phyloP scores from a whole-genome alignment of 192 early-diverging fungal genomes.

The Piromyces sp. region DNA sequence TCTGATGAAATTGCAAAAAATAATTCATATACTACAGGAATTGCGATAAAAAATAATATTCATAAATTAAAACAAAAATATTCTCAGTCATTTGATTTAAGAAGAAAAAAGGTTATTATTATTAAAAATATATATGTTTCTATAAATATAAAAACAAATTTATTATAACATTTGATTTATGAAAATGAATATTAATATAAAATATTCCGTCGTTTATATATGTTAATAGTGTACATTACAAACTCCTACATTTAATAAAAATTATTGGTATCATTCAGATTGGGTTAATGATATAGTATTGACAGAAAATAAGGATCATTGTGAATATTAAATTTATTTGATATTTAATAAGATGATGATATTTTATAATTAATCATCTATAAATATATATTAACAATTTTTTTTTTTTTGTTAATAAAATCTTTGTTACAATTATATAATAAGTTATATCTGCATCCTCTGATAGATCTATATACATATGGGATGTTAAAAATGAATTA shows the following conservation, averaged over 20 bases:
- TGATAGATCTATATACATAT: conserved; percentile 71
- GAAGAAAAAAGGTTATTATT: not conserved
- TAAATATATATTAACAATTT: no score
- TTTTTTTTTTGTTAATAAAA: no score
- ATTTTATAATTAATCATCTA: no score
- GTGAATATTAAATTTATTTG: no score
- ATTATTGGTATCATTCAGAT: conserved; percentile 70
- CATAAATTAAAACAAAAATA: not conserved
- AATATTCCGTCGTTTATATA: not conserved
- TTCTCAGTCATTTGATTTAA: not conserved
- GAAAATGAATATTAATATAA: no score
- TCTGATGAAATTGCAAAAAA: not conserved
- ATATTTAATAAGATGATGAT: no score
- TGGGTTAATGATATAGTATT: conserved; percentile 92
- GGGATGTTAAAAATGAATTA: conserved; percentile 14
- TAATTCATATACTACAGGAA: not conserved
- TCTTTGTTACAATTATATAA: conserved; percentile 6
- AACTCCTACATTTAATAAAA: conserved; percentile 35
- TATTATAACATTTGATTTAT: no score
- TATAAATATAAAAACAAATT: not conserved
- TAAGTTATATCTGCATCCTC: conserved; percentile 75
- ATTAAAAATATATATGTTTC: not conserved
- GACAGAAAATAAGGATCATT: conserved; percentile 36
- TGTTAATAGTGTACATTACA: not conserved
- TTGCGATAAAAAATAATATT: not conserved